Percentiles rank a stretch among this genome's conserved stretches.
These are phyloP conservation scores for Helianthus tuberosus DNA, from an alignment of 129 eudicot genomes.

Conservation along the genomic window DNA sequence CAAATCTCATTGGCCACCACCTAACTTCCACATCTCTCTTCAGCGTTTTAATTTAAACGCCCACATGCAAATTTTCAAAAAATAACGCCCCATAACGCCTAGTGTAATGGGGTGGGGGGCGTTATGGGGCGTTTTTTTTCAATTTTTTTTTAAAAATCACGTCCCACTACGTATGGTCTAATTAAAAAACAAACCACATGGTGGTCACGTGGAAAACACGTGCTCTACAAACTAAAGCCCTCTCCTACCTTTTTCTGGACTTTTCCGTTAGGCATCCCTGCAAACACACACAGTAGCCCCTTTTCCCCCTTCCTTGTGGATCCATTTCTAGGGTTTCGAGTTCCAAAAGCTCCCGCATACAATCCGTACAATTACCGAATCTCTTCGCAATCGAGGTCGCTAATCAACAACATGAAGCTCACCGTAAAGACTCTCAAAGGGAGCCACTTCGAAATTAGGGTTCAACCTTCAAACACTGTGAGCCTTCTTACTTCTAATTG, in stretches of 20 bases:
- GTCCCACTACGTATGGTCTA: too few relatives aligned
- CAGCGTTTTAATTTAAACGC: too few relatives aligned
- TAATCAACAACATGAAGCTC: constrained; percentile 76
- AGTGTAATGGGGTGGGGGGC: too few relatives aligned
- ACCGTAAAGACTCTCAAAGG: constrained; percentile 97
- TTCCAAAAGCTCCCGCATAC: neutral
- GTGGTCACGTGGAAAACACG: constrained; percentile 28
- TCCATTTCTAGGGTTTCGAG: constrained; percentile 38
- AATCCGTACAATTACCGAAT: constrained; percentile 4
- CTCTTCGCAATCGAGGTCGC: constrained; percentile 6
- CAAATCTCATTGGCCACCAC: too few relatives aligned
- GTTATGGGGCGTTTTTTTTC: too few relatives aligned
- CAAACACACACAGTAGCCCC: constrained; percentile 24
- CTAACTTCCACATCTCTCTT: too few relatives aligned
- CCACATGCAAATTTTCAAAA: too few relatives aligned
- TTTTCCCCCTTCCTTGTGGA: constrained; percentile 9
- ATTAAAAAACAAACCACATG: neutral
- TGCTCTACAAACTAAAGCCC: constrained; percentile 16
- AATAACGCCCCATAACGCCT: too few relatives aligned
- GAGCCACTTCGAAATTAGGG: constrained; percentile 95
- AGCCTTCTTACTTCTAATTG: constrained; percentile 38
- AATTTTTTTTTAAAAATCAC: too few relatives aligned
- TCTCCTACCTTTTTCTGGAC: constrained; percentile 13
- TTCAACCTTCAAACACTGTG: constrained; percentile 85
- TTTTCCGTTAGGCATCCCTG: constrained; percentile 20